Evolutionary conservation across 371 early-diverging fungal genomes (phyloP).

Genomic region (Cokeromyces recurvatus): DNA sequence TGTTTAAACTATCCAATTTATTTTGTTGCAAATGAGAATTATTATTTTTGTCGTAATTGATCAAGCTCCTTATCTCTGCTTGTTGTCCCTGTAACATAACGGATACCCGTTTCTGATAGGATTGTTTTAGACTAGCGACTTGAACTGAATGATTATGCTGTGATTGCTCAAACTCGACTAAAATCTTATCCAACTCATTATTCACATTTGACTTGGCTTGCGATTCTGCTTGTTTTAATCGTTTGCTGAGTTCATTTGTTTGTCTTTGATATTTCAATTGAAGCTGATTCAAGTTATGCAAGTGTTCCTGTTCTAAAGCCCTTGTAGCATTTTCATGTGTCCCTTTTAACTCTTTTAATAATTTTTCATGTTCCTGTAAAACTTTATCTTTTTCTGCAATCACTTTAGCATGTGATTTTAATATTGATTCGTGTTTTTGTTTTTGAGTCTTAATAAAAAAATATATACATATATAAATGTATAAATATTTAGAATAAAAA

Average conservation of each 20-base stretch:
- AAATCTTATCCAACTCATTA: conserved; percentile 38
- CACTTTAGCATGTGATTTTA: conserved; percentile 36
- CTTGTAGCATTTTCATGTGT: conserved; percentile 28
- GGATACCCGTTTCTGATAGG: conserved; percentile 35
- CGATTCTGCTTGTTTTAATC: conserved; percentile 29
- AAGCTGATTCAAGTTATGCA: conserved; percentile 19
- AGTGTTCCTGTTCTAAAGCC: conserved; percentile 29
- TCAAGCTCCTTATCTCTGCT: conserved; percentile 5
- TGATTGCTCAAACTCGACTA: conserved; percentile 47
- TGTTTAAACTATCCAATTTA: no score
- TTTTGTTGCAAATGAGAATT: no score
- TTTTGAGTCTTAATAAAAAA: conserved; percentile 32
- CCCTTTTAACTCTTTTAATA: conserved; percentile 28
- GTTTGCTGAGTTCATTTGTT: conserved; percentile 18
- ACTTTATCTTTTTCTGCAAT: conserved; percentile 43
- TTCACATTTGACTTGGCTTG: conserved; percentile 34
- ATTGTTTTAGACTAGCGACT: conserved; percentile 30
- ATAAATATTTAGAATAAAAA: no score
- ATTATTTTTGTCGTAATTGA: no score
- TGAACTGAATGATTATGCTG: conserved; percentile 42
- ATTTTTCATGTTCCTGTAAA: conserved; percentile 27
- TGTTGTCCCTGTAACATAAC: conserved; percentile 22
- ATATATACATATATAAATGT: no score
- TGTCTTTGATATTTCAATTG: conserved; percentile 26
- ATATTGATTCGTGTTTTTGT: conserved; percentile 35